phyloP scores from a whole-genome alignment of 2,329 filamentous ascomycete species.

The Lecanicillium sp. region DNA sequence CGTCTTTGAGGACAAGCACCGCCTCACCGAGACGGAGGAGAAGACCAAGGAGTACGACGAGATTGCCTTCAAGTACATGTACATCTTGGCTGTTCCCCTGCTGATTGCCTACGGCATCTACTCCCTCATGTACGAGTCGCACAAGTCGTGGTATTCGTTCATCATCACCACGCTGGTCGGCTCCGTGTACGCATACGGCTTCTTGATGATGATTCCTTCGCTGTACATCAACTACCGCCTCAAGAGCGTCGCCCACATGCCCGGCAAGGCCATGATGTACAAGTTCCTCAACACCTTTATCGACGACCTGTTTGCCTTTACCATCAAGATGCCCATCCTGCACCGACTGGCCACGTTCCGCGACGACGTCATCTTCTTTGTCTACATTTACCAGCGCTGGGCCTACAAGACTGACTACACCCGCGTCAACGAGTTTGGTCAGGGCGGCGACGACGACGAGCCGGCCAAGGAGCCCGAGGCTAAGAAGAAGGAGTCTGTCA shows the following conservation, averaged over 20 bases:
- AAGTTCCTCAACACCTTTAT: constrained; percentile 99
- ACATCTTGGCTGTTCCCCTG: constrained; percentile 82
- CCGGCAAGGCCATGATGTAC: constrained; percentile 91
- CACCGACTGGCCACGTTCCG: constrained; percentile 87
- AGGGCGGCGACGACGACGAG: constrained; percentile 86
- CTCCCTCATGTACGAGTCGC: constrained; percentile 83
- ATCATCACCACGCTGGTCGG: constrained; percentile 91
- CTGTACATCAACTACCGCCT: constrained; percentile 99
- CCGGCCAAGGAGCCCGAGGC: constrained; percentile 27
- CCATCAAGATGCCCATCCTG: constrained; percentile 96
- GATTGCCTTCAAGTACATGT: constrained; percentile 96
- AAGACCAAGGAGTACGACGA: constrained; percentile 98
- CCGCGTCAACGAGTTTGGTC: constrained; percentile 94
- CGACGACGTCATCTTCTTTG: constrained; percentile 96
- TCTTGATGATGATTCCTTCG: constrained; percentile 97
- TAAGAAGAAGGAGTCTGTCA: constrained; percentile 30
- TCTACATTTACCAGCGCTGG: constrained; percentile 93
- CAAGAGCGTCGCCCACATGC: constrained; percentile 95
- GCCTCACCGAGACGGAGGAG: constrained; percentile 88
- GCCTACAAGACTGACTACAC: constrained; percentile 87
- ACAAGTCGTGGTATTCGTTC: constrained; percentile 98
- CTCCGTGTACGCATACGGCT: constrained; percentile 95
- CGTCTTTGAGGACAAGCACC: constrained; percentile 92
- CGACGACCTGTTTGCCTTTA: constrained; percentile 96
- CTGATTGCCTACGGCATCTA: constrained; percentile 85